Conservation (phyloP, 805 yeast genomes). For the Ogataea nonfermentans region DNA sequence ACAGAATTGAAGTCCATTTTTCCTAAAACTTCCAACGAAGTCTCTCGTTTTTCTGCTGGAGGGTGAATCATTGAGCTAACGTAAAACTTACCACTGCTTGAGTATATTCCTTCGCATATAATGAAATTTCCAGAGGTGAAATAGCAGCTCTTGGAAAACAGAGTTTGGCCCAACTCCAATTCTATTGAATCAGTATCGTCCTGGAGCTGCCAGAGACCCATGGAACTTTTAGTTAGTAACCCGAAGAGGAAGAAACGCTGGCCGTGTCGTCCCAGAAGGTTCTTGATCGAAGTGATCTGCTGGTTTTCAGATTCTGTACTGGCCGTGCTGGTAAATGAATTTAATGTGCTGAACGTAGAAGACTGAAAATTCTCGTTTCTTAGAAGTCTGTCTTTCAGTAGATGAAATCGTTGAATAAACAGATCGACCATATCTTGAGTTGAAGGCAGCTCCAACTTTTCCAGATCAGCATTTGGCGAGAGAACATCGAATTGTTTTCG, state of each 20-base stretch:
- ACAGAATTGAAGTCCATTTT: slow-evolving; percentile 59
- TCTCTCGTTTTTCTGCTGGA: slow-evolving; percentile 73
- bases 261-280: slow-evolving; percentile 82
- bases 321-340: slow-evolving; percentile 38
- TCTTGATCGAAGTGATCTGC: slow-evolving; percentile 71
- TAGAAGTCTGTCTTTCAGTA: slow-evolving; percentile 66
- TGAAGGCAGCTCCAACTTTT: slow-evolving; percentile 22
- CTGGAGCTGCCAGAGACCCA: slow-evolving; percentile 73
- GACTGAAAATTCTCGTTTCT: slow-evolving; percentile 75
- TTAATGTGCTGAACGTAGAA: slow-evolving; percentile 41
- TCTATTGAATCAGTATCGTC: slow-evolving; percentile 77
- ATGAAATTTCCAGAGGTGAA: slow-evolving; percentile 75
- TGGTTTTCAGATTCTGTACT: slow-evolving; percentile 17
- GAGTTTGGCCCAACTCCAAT: slow-evolving; percentile 60
- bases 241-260: slow-evolving; percentile 77
- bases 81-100: slow-evolving; percentile 66
- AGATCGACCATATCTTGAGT: slow-evolving; percentile 36
- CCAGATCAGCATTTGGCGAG: slow-evolving; percentile 1
- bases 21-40: slow-evolving; percentile 70
- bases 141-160: slow-evolving; percentile 62
- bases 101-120: slow-evolving; percentile 81
- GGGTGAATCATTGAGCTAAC: slow-evolving; percentile 83
- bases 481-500: slow-evolving; percentile 59
- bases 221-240: slow-evolving; percentile 56
- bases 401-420: slow-evolving; percentile 54